A percentile compares a stretch with the other conserved stretches of the same genome.
Conservation (phyloP, 208 protist genomes). For the Trypanosoma vivax region DNA sequence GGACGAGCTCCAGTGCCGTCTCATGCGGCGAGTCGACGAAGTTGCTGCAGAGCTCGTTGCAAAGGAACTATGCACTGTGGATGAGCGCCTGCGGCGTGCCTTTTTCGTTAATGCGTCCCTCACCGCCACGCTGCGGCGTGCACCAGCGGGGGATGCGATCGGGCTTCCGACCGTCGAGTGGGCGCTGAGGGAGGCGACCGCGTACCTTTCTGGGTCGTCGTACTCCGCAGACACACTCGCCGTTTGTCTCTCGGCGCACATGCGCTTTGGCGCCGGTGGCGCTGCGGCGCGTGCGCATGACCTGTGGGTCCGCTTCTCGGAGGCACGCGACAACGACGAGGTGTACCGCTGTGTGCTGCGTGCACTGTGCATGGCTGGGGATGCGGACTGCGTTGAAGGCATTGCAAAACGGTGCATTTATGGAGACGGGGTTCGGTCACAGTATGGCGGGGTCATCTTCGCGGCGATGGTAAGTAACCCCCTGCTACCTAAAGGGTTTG, state of each 20-base stretch:
- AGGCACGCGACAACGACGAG: constrained; percentile 68
- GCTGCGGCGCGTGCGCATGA: constrained; percentile 9
- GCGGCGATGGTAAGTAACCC: constrained; percentile 33
- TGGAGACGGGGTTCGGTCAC: constrained; percentile 60
- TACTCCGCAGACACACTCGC: constrained; percentile 41
- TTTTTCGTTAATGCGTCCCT: constrained; percentile 18
- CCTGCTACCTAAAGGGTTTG: constrained; percentile 28
- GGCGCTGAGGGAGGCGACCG: constrained; percentile 46
- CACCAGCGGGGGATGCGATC: constrained; percentile 11
- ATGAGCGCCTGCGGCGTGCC: constrained; percentile 15
- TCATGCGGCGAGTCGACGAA: constrained; percentile 15
- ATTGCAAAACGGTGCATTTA: constrained; percentile 55
- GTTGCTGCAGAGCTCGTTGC: constrained; percentile 15
- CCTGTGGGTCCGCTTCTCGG: constrained; percentile 44
- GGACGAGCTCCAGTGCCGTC: constrained; percentile 26
- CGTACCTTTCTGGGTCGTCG: constrained; percentile 30
- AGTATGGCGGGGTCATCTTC: constrained; percentile 74
- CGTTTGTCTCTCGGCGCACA: constrained; percentile 37
- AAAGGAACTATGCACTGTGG: constrained; percentile 3
- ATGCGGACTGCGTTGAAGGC: constrained; percentile 48
- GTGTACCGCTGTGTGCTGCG: constrained; percentile 48
- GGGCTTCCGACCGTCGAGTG: constrained; percentile 36
- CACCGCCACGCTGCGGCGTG: constrained; percentile 2
- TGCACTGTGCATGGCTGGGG: constrained; percentile 43
- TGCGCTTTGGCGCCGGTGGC: constrained; percentile 24